A percentile compares a stretch with the other conserved stretches of the same genome.
Evolutionary conservation across 805 yeast species (phyloP).

Genomic region (Metschnikowia koreensis): DNA sequence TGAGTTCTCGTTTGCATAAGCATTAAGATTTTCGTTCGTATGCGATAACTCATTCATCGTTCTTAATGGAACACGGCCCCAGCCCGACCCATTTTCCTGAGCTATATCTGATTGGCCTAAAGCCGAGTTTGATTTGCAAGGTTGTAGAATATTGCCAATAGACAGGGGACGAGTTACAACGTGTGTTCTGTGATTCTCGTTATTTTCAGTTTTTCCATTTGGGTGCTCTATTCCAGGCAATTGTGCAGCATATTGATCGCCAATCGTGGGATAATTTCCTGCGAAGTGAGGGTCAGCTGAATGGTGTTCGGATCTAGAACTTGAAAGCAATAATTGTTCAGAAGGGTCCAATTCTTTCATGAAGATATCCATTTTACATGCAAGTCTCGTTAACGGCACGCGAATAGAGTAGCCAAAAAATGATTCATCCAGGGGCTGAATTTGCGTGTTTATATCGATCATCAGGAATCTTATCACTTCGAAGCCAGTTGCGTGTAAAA

Average conservation of each 20-base stretch:
- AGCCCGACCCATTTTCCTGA: not conserved
- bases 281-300: not conserved
- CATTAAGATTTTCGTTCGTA: not conserved
- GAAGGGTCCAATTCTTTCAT: conserved; percentile 1
- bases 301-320: not conserved
- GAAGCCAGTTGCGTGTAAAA: conserved; percentile 4
- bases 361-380: conserved; percentile 6
- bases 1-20: conserved; percentile 2
- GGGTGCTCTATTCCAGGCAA: not conserved
- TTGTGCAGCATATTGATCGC: not conserved
- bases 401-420: conserved; percentile 8
- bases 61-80: conserved; percentile 4
- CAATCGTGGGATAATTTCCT: not conserved
- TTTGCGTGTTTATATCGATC: not conserved
- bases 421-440: conserved; percentile 4
- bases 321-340: not conserved
- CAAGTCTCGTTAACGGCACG: conserved; percentile 7
- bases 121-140: not conserved
- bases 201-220: not conserved
- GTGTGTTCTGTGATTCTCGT: not conserved
- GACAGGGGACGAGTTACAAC: not conserved
- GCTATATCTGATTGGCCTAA: not conserved
- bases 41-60: not conserved
- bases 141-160: not conserved
- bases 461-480: conserved; percentile 7